Evolutionary conservation across 345 rosid genomes (phyloP).

Genomic region (Sisymbrium irio): DNA sequence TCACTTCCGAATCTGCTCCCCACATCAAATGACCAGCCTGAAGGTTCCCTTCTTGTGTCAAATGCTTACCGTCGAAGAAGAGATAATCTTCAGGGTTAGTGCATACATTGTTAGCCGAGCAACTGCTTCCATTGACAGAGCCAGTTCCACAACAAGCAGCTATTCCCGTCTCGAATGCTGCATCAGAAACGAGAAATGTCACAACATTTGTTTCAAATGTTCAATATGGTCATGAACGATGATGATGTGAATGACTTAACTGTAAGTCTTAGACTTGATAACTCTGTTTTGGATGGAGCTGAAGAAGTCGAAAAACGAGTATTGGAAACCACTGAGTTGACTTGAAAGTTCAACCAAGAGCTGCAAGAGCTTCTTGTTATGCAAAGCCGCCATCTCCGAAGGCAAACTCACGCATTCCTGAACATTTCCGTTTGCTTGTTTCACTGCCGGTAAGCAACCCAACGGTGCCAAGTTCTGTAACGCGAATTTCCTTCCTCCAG

Average conservation of each 20-base stretch:
- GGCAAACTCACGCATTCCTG: conserved; percentile 32
- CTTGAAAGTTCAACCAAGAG: conserved; percentile 20
- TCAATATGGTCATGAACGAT: not conserved
- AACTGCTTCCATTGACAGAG: conserved; percentile 24
- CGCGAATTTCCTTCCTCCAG: conserved; percentile 35
- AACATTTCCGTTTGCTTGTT: conserved; percentile 23
- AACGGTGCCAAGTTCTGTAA: conserved; percentile 40
- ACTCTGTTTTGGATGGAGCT: conserved; percentile 34
- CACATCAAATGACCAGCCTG: conserved; percentile 26
- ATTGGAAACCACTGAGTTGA: conserved; percentile 28
- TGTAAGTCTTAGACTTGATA: conserved; percentile 22
- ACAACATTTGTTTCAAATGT: not conserved
- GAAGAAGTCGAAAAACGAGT: conserved; percentile 33
- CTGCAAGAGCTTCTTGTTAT: conserved; percentile 35
- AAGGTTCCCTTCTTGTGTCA: conserved; percentile 32
- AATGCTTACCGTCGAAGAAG: conserved; percentile 37
- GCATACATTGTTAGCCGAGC: conserved; percentile 14
- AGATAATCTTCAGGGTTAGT: conserved; percentile 29
- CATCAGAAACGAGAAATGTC: not conserved
- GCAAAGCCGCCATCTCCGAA: conserved; percentile 30
- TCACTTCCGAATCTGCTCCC: conserved; percentile 29
- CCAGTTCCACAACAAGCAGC: conserved; percentile 44
- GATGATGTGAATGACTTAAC: conserved; percentile 15
- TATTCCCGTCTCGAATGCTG: conserved; percentile 24
- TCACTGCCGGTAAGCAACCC: conserved; percentile 36